Conservation (phyloP, 495 filamentous ascomycete genomes). For the Xylaria grammica region DNA sequence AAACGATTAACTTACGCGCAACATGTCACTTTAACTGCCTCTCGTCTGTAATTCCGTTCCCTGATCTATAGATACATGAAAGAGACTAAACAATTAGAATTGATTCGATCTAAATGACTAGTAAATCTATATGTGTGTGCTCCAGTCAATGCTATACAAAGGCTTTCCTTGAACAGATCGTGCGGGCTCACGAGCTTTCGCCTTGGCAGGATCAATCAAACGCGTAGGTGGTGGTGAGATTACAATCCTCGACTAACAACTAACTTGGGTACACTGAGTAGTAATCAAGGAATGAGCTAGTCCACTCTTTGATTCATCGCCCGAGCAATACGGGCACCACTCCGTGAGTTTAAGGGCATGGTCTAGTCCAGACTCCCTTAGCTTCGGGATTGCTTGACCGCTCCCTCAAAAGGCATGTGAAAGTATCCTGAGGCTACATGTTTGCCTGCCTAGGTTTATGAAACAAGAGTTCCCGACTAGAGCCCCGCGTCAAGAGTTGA, state of each 20-base stretch:
- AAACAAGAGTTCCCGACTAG: slow-evolving; percentile 14
- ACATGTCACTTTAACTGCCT: neutral
- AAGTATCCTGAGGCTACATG: neutral
- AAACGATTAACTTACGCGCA: neutral
- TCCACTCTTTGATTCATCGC: neutral
- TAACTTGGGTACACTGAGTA: slow-evolving; percentile 5
- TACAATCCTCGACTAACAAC: neutral
- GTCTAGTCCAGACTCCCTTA: slow-evolving; percentile 15
- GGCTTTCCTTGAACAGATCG: neutral
- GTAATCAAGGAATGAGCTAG: neutral
- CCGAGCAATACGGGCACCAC: neutral
- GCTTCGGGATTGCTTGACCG: neutral
- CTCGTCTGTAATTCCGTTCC: neutral
- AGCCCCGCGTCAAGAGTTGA: neutral
- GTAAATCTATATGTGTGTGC: neutral
- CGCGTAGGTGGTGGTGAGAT: neutral
- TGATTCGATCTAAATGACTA: neutral
- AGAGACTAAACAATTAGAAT: slow-evolving; percentile 2
- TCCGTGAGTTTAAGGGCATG: neutral
- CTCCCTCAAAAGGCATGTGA: slow-evolving; percentile 8
- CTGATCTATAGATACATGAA: neutral
- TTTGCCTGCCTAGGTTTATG: slow-evolving; percentile 10
- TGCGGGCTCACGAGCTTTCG: neutral
- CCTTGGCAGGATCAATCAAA: neutral
- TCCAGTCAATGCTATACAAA: slow-evolving; percentile 1